Base-by-base conservation (phyloP, 2,329 filamentous ascomycete genomes). In the Trichoderma sp. region DNA sequence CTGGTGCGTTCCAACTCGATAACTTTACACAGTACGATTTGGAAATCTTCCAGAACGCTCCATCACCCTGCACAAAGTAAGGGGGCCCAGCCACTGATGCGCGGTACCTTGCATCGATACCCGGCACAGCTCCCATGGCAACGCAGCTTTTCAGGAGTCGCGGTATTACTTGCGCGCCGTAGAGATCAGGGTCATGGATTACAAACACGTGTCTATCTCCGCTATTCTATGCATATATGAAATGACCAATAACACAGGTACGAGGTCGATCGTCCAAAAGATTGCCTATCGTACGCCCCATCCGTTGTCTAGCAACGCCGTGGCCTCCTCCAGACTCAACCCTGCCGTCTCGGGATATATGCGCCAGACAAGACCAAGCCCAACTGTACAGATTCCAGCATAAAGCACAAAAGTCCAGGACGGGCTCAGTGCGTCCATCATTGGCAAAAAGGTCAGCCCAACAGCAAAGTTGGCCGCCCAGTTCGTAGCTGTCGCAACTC, bases 311-410 rank as follows among this genome's bases (percentile, higher is more conserved):
- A 97, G 80, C 72, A 97, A 79, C 16, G 84, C 86, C 7, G 91
- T 89, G 7, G 92, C 91, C 77, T 95, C 92, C 81, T 97, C 94
- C 7, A 97, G 82, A 71, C 88, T 90, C 76, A 97, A 79, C 0
- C 94, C 93, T 68, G 88, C 91, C 70, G 93, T 97, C 83, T 97
- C 94, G 0, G 94, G 94, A 80, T 97, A 97, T 47, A 94, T 91
- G 33, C 79, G 79, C 86, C 89, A 93, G 13, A 96, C 85, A 7
- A 85, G 81, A 27, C 85, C 75, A 85, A 92, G 96, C 0, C 92
- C 92, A 1, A 80, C 75, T 1, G 82, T 79, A 77, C 94, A 97
- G 1, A 97, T 82, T 0, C 78, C 74, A 0, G 91, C 91, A 80
- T 97, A 98, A n/a, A 91, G 78, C 0, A 88, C 85, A 82, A 98